Evolutionary conservation across 2,329 filamentous ascomycete species (phyloP).

Genomic region (Aureobasidium musti): DNA sequence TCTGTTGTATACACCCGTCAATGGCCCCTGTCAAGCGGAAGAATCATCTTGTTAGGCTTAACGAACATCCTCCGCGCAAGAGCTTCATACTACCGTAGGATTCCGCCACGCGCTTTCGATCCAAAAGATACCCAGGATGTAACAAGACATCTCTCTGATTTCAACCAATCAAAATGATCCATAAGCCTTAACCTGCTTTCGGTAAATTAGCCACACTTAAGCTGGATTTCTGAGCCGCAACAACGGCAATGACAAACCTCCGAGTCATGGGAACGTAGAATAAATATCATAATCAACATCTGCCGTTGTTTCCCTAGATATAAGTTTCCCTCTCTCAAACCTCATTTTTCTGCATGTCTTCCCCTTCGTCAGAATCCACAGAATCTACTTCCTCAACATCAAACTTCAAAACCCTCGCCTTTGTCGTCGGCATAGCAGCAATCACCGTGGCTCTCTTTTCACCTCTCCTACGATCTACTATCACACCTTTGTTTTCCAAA

Average conservation of each 20-base stretch:
- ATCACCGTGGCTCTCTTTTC: conserved; percentile 51
- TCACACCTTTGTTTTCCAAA: conserved; percentile 43
- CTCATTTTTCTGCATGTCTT: conserved; percentile 31
- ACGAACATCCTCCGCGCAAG: too few relatives aligned
- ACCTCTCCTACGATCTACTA: conserved; percentile 43
- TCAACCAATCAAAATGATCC: background rate
- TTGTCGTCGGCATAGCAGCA: conserved; percentile 43
- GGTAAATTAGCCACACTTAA: background rate
- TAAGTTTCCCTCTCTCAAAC: background rate
- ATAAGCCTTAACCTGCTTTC: background rate
- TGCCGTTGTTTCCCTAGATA: background rate
- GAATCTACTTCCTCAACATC: conserved; percentile 18
- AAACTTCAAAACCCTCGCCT: conserved; percentile 37
- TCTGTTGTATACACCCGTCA: too few relatives aligned
- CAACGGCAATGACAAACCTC: conserved; percentile 24
- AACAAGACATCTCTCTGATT: too few relatives aligned
- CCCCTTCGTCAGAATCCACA: conserved; percentile 27
- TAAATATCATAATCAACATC: conserved; percentile 22
- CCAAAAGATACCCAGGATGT: too few relatives aligned
- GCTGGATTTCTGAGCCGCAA: conserved; percentile 2
- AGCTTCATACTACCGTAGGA: too few relatives aligned
- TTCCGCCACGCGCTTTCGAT: too few relatives aligned
- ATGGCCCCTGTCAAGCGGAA: too few relatives aligned
- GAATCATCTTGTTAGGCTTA: too few relatives aligned
- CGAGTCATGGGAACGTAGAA: background rate